Conservation (phyloP, 139 green algal species). For the Deuterostichococcus epilithicus region DNA sequence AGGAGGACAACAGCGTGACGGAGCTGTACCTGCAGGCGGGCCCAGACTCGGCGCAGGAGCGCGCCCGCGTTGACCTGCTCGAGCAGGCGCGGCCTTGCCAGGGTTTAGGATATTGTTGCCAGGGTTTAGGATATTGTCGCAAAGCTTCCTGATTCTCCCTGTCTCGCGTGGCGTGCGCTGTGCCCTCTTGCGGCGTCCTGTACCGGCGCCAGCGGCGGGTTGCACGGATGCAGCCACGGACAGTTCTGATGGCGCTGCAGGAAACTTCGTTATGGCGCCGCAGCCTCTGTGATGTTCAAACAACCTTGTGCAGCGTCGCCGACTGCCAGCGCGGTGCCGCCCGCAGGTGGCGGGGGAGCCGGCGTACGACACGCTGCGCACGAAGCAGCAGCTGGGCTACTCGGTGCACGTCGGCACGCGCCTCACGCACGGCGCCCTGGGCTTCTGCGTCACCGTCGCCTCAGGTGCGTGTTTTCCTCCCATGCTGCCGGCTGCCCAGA, state of each 20-base stretch:
- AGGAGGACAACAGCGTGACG: constrained; percentile 81
- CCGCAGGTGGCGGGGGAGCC: constrained; percentile 72
- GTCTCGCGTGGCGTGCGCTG: background rate
- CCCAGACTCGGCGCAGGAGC: constrained; percentile 26
- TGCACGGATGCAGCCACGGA: no score
- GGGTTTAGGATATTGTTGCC: background rate
- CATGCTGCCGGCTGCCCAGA: background rate
- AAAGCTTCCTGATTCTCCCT: background rate
- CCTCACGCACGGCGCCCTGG: constrained; percentile 80
- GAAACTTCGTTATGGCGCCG: no score
- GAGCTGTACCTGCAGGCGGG: constrained; percentile 75
- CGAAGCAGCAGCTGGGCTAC: constrained; percentile 96
- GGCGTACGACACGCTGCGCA: constrained; percentile 79
- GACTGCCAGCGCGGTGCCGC: background rate
- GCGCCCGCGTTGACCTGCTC: constrained; percentile 64
- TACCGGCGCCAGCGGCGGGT: no score
- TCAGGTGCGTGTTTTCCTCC: constrained; percentile 30
- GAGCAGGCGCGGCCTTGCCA: constrained; percentile 40
- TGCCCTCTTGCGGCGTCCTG: no score
- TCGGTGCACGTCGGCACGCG: constrained; percentile 69
- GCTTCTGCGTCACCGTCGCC: constrained; percentile 75
- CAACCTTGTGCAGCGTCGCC: no score
- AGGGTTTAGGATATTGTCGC: background rate
- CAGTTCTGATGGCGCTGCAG: no score
- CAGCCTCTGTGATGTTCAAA: no score